phyloP scores from a whole-genome alignment of 2,329 filamentous ascomycete genomes.

The Paecilomyces variotii region DNA sequence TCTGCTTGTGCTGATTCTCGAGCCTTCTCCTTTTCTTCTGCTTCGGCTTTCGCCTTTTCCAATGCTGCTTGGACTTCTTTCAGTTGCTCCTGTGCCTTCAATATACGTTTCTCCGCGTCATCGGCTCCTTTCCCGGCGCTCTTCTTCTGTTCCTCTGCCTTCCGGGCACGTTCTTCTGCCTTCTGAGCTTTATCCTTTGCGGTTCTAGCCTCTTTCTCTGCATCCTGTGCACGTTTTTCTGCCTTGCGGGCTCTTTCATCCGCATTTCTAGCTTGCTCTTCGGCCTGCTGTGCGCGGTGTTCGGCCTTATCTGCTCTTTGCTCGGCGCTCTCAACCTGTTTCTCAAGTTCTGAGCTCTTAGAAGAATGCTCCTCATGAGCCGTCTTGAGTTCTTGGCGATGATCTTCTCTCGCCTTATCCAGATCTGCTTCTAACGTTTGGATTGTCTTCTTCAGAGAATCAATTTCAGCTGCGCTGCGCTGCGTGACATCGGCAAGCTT shows the following conservation, averaged over 20 bases:
- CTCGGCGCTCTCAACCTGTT: slow-evolving; percentile 39
- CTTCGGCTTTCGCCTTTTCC: slow-evolving; percentile 23
- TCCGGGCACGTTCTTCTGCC: slow-evolving; percentile 4
- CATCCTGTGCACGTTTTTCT: slow-evolving; percentile 19
- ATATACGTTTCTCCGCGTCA: not conserved
- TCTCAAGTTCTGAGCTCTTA: slow-evolving; percentile 40
- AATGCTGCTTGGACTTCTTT: slow-evolving; percentile 14
- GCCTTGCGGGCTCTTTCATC: slow-evolving; percentile 31
- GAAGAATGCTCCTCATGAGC: slow-evolving; percentile 44
- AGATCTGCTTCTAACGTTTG: slow-evolving; percentile 47
- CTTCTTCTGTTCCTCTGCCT: not conserved
- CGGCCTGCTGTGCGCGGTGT: slow-evolving; percentile 18
- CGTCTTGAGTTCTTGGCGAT: slow-evolving; percentile 52
- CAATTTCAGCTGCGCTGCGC: slow-evolving; percentile 47
- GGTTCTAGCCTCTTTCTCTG: slow-evolving; percentile 19
- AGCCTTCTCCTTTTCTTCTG: slow-evolving; percentile 51
- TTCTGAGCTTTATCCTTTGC: slow-evolving; percentile 13
- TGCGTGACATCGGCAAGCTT: slow-evolving; percentile 42
- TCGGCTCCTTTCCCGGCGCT: slow-evolving; percentile 21
- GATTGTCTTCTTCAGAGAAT: slow-evolving; percentile 50
- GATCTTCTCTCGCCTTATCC: slow-evolving; percentile 51
- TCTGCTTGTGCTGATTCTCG: slow-evolving; percentile 60
- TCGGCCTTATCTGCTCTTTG: slow-evolving; percentile 30
- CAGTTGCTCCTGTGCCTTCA: slow-evolving; percentile 11
- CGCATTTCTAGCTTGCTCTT: slow-evolving; percentile 32